Evolutionary conservation across 2,329 filamentous ascomycete genomes (phyloP).

Genomic region (Dactylellina parvicollis): DNA sequence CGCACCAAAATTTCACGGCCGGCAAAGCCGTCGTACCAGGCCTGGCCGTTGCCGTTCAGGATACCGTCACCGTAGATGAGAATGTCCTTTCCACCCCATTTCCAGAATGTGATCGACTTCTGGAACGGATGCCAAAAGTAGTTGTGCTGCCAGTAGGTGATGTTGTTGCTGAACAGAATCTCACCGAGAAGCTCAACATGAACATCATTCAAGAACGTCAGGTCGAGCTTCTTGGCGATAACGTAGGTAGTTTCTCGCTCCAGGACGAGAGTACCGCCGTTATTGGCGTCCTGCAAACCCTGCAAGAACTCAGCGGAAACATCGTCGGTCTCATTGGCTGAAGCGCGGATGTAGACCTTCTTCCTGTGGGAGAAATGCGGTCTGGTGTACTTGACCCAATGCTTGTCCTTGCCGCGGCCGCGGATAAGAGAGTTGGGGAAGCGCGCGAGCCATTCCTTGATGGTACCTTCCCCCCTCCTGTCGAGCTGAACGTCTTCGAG

Average conservation of each 20-base stretch:
- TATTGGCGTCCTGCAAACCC: slow-evolving; percentile 68
- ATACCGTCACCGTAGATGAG: slow-evolving; percentile 69
- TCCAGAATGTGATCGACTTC: slow-evolving; percentile 71
- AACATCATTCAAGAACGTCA: slow-evolving; percentile 69
- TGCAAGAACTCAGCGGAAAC: slow-evolving; percentile 68
- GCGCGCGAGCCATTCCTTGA: slow-evolving; percentile 13
- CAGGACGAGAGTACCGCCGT: slow-evolving; percentile 69
- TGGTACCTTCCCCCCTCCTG: slow-evolving; percentile 13
- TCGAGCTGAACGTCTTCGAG: slow-evolving; percentile 32
- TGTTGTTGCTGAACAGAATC: slow-evolving; percentile 66
- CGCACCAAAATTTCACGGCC: slow-evolving; percentile 60
- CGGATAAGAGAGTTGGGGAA: slow-evolving; percentile 44
- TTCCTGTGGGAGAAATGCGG: slow-evolving; percentile 60
- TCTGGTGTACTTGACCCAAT: slow-evolving; percentile 42
- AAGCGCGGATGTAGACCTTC: slow-evolving; percentile 67
- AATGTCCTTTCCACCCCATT: slow-evolving; percentile 72
- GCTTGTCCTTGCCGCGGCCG: slow-evolving; percentile 40
- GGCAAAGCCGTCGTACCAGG: slow-evolving; percentile 66
- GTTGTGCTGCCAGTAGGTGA: slow-evolving; percentile 65
- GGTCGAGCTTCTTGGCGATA: slow-evolving; percentile 69
- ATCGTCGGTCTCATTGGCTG: slow-evolving; percentile 68
- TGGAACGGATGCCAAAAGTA: slow-evolving; percentile 67
- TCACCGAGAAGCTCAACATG: slow-evolving; percentile 70
- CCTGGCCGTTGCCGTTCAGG: slow-evolving; percentile 68
- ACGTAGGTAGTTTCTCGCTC: slow-evolving; percentile 68